Evolutionary conservation across 1,139 yeast genomes (phyloP).

Genomic region (Chernovozyma aurita): DNA sequence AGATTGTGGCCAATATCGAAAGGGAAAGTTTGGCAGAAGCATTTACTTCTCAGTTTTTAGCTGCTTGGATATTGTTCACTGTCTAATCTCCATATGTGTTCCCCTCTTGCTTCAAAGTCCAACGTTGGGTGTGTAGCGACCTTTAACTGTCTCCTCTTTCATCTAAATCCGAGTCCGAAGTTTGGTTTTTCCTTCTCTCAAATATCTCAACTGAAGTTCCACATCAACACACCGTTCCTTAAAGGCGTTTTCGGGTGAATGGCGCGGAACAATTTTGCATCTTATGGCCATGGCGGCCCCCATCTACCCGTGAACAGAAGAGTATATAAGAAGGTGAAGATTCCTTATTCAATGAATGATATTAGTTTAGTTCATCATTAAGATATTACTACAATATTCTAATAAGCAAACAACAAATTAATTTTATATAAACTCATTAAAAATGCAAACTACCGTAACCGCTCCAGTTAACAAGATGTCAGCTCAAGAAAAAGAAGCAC

Average conservation of each 20-base stretch:
- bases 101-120: too few species aligned
- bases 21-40: too few species aligned
- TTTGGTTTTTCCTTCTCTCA: slow-evolving; percentile 1
- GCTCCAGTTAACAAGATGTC: slow-evolving; percentile 20
- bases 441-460: slow-evolving; percentile 13
- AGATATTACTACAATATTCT: neutral
- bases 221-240: neutral
- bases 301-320: neutral
- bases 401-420: neutral
- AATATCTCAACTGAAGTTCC: neutral
- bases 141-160: slow-evolving; percentile 2
- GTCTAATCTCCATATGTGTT: too few species aligned
- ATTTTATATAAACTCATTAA: too few species aligned
- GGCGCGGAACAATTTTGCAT: slow-evolving; percentile 2
- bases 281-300: neutral
- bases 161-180: slow-evolving; percentile 3
- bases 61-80: too few species aligned
- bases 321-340: neutral
- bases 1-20: too few species aligned
- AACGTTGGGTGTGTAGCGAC: too few species aligned
- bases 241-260: neutral
- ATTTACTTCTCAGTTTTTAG: too few species aligned
- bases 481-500: slow-evolving; percentile 46
- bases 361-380: neutral
- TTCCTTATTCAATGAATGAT: neutral